These are phyloP conservation scores for Endothia cerciana DNA, from an alignment of 2,329 filamentous ascomycete genomes.

Conservation along the genomic window DNA sequence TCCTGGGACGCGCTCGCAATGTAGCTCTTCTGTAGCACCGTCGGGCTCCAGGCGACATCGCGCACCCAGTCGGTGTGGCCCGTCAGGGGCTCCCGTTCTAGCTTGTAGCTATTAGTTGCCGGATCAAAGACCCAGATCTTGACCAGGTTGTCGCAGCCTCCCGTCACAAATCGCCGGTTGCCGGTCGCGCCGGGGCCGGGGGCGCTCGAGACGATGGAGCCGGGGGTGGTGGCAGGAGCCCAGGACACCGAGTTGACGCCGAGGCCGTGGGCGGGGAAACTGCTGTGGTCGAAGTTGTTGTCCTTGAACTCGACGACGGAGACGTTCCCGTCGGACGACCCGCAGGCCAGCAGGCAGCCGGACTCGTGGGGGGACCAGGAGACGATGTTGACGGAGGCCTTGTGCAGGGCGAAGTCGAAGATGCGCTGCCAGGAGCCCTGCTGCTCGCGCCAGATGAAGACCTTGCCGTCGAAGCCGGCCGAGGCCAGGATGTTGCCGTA, in stretches of 20 bases:
- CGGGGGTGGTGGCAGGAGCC: conserved; percentile 84
- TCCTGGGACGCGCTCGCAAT: conserved; percentile 96
- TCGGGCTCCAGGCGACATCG: conserved; percentile 96
- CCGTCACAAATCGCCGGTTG: conserved; percentile 87
- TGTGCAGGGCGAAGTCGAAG: conserved; percentile 92
- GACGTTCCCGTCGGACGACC: conserved; percentile 90
- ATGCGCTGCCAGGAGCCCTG: conserved; percentile 77
- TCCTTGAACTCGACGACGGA: conserved; percentile 97
- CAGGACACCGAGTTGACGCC: conserved; percentile 96
- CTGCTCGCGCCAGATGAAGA: conserved; percentile 97
- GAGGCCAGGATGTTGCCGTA: conserved; percentile 98
- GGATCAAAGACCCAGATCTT: conserved; percentile 88
- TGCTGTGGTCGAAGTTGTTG: conserved; percentile 86
- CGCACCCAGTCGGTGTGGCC: conserved; percentile 97
- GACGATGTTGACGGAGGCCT: conserved; percentile 94
- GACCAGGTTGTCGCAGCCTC: conserved; percentile 89
- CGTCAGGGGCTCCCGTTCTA: conserved; percentile 65
- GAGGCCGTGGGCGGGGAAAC: conserved; percentile 89
- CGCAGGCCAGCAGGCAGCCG: conserved; percentile 92
- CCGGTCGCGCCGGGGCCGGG: conserved; percentile 62
- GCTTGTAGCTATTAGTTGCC: conserved; percentile 63
- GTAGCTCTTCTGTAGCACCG: conserved; percentile 92
- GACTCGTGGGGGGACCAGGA: conserved; percentile 97
- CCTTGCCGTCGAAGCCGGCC: conserved; percentile 95
- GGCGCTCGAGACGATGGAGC: conserved; percentile 78